Percentiles rank a stretch among this genome's conserved stretches.
Evolutionary conservation across 2,329 filamentous ascomycete species (phyloP).

Genomic region (Hypoxylon sp.): DNA sequence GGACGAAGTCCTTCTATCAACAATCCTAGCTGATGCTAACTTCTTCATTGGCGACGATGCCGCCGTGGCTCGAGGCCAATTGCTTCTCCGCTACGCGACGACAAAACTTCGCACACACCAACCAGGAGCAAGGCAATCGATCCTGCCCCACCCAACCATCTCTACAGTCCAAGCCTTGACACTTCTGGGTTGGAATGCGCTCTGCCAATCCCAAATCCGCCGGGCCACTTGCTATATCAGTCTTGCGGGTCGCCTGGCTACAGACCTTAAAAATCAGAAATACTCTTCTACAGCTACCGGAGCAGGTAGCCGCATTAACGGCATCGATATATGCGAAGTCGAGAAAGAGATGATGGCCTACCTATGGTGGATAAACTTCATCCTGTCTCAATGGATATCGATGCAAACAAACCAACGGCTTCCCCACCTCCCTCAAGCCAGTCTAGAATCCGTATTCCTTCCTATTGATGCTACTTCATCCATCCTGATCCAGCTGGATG

Average conservation of each 20-base stretch:
- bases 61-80: conserved; percentile 6
- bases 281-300: conserved; percentile 9
- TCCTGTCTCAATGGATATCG: conserved; percentile 15
- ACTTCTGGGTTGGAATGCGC: conserved; percentile 13
- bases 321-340: conserved; percentile 17
- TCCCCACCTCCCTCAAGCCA: conserved; percentile 13
- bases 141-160: conserved; percentile 12
- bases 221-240: conserved; percentile 16
- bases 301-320: conserved; percentile 17
- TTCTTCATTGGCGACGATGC: conserved; percentile 10
- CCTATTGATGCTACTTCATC: conserved; percentile 6
- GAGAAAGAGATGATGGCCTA: conserved; percentile 20
- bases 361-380: conserved; percentile 20
- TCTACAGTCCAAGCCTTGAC: conserved; percentile 16
- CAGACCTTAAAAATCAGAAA: conserved; percentile 12
- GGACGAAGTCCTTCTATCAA: conserved; percentile 11
- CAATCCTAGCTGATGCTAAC: conserved; percentile 12
- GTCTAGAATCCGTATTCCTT: conserved; percentile 12
- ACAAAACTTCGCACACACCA: conserved; percentile 9
- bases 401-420: conserved; percentile 18
- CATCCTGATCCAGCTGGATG: conserved; percentile 2
- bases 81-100: conserved; percentile 9
- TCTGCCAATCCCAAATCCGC: conserved; percentile 18
- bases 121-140: conserved; percentile 8
- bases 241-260: conserved; percentile 5